These are phyloP conservation scores for Buddleja alternifolia DNA, from an alignment of 257 asterid species.

Conservation along the genomic window DNA sequence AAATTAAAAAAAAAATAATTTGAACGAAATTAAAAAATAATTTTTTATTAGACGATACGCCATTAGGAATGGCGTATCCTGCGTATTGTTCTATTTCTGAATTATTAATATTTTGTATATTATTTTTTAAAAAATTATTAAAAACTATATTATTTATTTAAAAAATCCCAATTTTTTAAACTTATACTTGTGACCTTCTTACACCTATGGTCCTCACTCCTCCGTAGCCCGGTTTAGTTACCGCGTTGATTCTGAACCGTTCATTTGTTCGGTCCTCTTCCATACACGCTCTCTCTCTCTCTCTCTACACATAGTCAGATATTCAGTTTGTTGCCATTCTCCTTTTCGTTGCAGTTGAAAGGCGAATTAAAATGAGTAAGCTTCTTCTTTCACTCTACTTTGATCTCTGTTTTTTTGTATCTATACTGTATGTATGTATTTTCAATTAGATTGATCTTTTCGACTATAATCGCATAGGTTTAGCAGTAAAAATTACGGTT, in stretches of 20 bases:
- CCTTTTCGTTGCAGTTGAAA: neutral
- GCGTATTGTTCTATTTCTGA: no score
- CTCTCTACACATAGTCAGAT: neutral
- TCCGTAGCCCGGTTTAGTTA: slow-evolving; percentile 1
- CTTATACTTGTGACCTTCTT: no score
- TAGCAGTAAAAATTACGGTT: neutral
- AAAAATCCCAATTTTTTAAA: no score
- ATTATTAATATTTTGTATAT: no score
- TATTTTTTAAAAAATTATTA: no score
- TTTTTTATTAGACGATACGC: no score
- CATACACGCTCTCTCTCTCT: slow-evolving; percentile 18
- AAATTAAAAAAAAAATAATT: no score
- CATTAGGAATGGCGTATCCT: no score
- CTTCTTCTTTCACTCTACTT: neutral
- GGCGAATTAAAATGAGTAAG: slow-evolving; percentile 40
- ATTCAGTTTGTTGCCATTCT: neutral
- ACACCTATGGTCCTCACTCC: neutral
- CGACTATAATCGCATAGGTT: slow-evolving; percentile 13
- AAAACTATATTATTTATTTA: no score
- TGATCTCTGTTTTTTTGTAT: neutral
- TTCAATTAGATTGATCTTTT: neutral
- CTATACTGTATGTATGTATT: neutral
- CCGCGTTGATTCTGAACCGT: slow-evolving; percentile 25
- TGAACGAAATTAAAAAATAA: no score
- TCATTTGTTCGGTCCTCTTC: slow-evolving; percentile 35